These are phyloP conservation scores for Colletotrichum brevisporum DNA, from an alignment of 2,329 filamentous ascomycete species.

Conservation along the genomic window DNA sequence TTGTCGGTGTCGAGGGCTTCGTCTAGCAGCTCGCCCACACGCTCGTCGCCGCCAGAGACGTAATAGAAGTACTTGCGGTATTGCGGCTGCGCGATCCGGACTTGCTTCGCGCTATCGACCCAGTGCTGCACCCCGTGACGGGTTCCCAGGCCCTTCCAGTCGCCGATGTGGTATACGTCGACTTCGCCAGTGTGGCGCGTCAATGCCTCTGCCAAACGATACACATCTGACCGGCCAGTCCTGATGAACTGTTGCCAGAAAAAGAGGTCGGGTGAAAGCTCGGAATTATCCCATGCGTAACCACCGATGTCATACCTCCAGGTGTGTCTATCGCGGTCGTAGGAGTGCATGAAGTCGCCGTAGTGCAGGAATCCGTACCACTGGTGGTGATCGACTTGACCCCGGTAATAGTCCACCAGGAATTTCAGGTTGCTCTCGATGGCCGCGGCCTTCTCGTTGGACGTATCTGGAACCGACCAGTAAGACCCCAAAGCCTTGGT, in stretches of 20 bases:
- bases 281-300: constrained; percentile 76
- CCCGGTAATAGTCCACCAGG: constrained; percentile 67
- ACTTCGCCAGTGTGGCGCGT: constrained; percentile 73
- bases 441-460: constrained; percentile 46
- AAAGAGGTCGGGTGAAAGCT: constrained; percentile 73
- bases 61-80: constrained; percentile 70
- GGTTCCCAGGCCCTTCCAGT: constrained; percentile 72
- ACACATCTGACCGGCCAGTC: constrained; percentile 70
- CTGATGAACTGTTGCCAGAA: constrained; percentile 75
- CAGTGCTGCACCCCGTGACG: constrained; percentile 75
- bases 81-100: constrained; percentile 69
- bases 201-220: constrained; percentile 70
- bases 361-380: constrained; percentile 77
- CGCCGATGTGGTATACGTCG: constrained; percentile 69
- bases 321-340: constrained; percentile 69
- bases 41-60: constrained; percentile 69
- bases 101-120: constrained; percentile 73
- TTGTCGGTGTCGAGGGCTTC: constrained; percentile 66
- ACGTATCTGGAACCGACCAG: constrained; percentile 59
- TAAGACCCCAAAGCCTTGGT: constrained; percentile 68
- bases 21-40: constrained; percentile 67
- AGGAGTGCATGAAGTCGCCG: constrained; percentile 74
- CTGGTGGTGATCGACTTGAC: constrained; percentile 67
- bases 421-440: constrained; percentile 70
- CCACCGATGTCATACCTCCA: constrained; percentile 76